Base-by-base conservation (phyloP, 257 asterid genomes). In the Gentiana macrophylla region DNA sequence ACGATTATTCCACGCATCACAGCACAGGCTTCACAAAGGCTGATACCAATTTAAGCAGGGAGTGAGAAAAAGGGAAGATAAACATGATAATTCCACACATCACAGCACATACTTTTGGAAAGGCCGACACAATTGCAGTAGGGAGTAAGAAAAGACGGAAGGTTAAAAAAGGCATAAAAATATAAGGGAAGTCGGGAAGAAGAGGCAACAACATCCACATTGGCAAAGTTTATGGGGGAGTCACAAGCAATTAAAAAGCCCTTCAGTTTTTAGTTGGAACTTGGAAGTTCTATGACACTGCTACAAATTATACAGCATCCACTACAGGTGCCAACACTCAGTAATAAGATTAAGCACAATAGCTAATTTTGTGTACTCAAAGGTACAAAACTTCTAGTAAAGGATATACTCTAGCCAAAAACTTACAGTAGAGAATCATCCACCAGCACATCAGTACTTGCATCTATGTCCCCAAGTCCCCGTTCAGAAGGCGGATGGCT, bases 401-500 rank as follows among this genome's bases (percentile, higher is more conserved):
- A 47, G 45, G 35, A 54, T 4, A 57, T 68, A 32, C 56, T 35
- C 53, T 8, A 47, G 52, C 24, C 24, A 55, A 59, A 55, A 76
- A 77, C 97, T 83, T 70, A 92, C 99, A 88, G 65, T 58, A 92
- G 63, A 65, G 96, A 68, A 55, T 88, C 99, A 74, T 92, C 99
- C 62, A 70, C 94, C 62, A 85, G 80, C 57, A 92, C 57, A 71
- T 92, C 99, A 4, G 99, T 83, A 65, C 88, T 78, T 0, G 95
- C 94, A 65, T 92, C 97, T 53, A 88, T 85, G 74, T 92, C 98
- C 52, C 88, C 95, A 50, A 38, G 77, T 50, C 96, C 96, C 76
- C 97, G 79, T 78, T 85, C 97, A 34, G 94, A 85, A 73, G 95
- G 94, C 63, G 94, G 90, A 63, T 79, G 94, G 78, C 94, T 85